Base-by-base conservation (phyloP, 345 rosid genomes). In the Hevea brasiliensis region DNA sequence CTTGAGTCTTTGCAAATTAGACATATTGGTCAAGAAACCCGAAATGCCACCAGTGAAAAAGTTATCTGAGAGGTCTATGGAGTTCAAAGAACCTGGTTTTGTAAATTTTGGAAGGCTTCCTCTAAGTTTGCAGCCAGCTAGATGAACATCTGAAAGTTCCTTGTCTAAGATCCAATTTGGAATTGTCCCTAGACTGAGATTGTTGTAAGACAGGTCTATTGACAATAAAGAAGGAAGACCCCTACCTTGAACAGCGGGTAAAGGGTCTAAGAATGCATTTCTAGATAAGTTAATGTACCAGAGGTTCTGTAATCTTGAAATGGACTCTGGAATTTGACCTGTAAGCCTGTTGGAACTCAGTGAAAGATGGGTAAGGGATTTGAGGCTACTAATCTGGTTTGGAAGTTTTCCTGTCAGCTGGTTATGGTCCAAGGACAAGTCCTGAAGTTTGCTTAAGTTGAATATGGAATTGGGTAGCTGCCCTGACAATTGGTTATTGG, bases 221-320 rank as follows among this genome's bases (percentile, higher is more conserved):
- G 93, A 84, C 53, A 89, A 55, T 24, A 94, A 82, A 62, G 97
- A 87, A 57, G 97, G 97, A 61, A 94, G 60, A 3, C 89, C 89
- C 60, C 73, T 81, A 65, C 72, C 67, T 59, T 71, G 80, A 80
- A 90, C 77, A 72, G 12, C 62, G 8, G 98, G 97, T 4, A 92
- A 73, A 76, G 93, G 94, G 65, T 80, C 88, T 6, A 90, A 80
- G 77, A 94, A 81, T 27, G 77, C 87, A 78, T 94, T 94, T 79
- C 91, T 83, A 0, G 98, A 94, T 64, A 94, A 81, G 71, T 92
- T 92, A 35, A 94, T 97, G 81, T 80, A 85, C 98, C 98, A 94
- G 21, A 94, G 95, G 32, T 83, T 88, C 63, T 83, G 89, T 71
- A 92, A 71, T 65, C 80, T 78, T 24, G 93, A 85, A 73, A 92